Conservation (phyloP, 2,329 filamentous ascomycete genomes). For the Ophiostoma sp. region DNA sequence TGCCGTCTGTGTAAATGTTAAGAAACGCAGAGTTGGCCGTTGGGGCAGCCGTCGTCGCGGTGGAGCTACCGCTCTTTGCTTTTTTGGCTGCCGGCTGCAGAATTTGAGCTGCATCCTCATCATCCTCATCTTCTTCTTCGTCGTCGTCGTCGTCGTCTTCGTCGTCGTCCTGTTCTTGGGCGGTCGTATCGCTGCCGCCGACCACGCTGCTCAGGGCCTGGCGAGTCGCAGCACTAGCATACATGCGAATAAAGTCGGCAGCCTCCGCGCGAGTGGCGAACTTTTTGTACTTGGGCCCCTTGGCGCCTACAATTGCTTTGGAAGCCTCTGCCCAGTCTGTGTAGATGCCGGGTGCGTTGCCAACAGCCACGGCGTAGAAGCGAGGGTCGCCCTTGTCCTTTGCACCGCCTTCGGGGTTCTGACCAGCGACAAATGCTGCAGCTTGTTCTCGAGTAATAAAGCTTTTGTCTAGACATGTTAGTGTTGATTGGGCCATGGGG, state of each 20-base stretch:
- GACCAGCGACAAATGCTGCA: constrained; percentile 66
- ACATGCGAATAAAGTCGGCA: constrained; percentile 62
- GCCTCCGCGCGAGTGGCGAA: constrained; percentile 67
- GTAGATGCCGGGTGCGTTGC: constrained; percentile 55
- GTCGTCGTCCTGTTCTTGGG: constrained; percentile 26
- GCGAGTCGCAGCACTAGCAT: constrained; percentile 42
- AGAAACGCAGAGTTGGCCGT: constrained; percentile 31
- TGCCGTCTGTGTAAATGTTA: constrained; percentile 59
- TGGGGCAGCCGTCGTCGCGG: neutral
- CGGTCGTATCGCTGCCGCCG: neutral
- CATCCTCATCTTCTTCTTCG: constrained; percentile 27
- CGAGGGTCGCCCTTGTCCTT: constrained; percentile 38
- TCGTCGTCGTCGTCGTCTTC: constrained; percentile 29
- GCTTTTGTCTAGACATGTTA: constrained; percentile 60
- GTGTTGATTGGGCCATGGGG: neutral
- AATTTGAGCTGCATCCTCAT: constrained; percentile 34
- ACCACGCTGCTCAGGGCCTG: constrained; percentile 36
- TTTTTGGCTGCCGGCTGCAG: constrained; percentile 33
- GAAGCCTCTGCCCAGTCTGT: constrained; percentile 63
- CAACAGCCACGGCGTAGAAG: constrained; percentile 58
- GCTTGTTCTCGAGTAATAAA: constrained; percentile 70
- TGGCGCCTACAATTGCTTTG: constrained; percentile 67
- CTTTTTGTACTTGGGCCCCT: constrained; percentile 63
- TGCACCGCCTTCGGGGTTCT: constrained; percentile 39
- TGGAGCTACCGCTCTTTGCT: constrained; percentile 31